Base-by-base conservation (phyloP, 257 asterid species). In the Ballota nigra region DNA sequence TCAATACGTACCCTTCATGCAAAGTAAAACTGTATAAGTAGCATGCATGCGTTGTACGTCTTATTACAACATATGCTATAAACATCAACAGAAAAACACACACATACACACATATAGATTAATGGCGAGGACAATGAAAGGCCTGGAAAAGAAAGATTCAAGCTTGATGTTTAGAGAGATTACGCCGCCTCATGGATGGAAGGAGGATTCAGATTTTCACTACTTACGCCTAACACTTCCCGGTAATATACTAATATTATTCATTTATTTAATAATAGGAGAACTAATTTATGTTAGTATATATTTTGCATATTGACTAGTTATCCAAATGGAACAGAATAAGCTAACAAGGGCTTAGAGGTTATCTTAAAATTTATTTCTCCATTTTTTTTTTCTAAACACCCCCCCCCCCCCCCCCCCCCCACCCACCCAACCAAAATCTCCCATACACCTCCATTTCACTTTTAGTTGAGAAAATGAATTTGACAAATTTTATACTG, bases 171-270 rank as follows among this genome's bases (percentile, higher is more conserved):
- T 80, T 12, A 63, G 26, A 67, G 73, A 76, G 76, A 72, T 76
- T 1, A 63, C 72, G 16, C 81, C 84, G 2, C 84, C 84, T 72
- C 84, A 80, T 22, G 76, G 55, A 5, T 80, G 84, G 81, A 68
- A 47, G 43, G 74, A 80, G 11, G 79, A 80, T 63, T 16, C 19
- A 5, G 55, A 53, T 13, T 65, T 19, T 45, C 71, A 80, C 68
- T 80, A 76, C 56, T 49, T 80, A 45, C 73, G 73, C 34, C 29
- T 80, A 63, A 80, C 84, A 18, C 79, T 80, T 57, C 81, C 81
- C 10, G 84, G 84, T 80, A 76, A 71, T 29, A 1, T 1, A 28
- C 4, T 29, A 29, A 29, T n/a, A n/a, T n/a, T 29, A 29, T 29
- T 29, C 34, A 29, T 29, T 29, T 29, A 29, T 28, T 2, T 28